phyloP scores from a whole-genome alignment of 306 rosid genomes.

The Vigna reflexopilosa region DNA sequence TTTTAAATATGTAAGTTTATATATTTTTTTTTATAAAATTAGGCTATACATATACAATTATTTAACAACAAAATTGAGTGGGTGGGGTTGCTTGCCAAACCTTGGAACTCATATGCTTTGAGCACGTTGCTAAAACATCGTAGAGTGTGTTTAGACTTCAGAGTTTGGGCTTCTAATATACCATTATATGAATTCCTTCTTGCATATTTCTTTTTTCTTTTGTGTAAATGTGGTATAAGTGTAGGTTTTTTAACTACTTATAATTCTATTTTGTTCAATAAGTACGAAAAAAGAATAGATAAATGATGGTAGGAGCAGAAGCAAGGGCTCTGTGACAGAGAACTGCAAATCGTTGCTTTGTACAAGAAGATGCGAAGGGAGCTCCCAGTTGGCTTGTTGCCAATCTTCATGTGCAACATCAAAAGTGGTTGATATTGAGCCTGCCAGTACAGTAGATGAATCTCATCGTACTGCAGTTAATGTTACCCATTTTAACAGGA shows the following conservation, averaged over 20 bases:
- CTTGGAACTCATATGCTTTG: not conserved
- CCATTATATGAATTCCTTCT: not conserved
- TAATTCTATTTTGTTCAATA: conserved; percentile 34
- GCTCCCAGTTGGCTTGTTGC: conserved; percentile 93
- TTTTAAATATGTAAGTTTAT: not conserved
- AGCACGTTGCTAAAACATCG: not conserved
- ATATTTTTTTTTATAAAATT: not conserved
- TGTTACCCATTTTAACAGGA: conserved; percentile 53
- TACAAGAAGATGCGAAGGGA: conserved; percentile 96
- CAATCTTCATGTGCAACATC: conserved; percentile 81
- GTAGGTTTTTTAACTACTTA: not conserved
- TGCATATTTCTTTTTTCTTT: not conserved
- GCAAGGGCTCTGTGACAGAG: conserved; percentile 94
- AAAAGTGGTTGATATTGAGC: conserved; percentile 65
- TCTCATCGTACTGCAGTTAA: conserved; percentile 58
- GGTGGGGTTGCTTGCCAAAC: not conserved
- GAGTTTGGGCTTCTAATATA: not conserved
- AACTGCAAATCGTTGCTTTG: conserved; percentile 86
- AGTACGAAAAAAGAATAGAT: conserved; percentile 50
- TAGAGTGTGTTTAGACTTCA: conserved; percentile 12
- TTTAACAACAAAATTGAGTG: not conserved
- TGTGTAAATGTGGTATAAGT: not conserved
- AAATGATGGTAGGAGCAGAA: conserved; percentile 89
- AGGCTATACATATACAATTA: not conserved
- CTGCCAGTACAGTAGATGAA: conserved; percentile 54